phyloP scores from a whole-genome alignment of 768 basidiomycete genomes.

The Auricularia auricula-judae region DNA sequence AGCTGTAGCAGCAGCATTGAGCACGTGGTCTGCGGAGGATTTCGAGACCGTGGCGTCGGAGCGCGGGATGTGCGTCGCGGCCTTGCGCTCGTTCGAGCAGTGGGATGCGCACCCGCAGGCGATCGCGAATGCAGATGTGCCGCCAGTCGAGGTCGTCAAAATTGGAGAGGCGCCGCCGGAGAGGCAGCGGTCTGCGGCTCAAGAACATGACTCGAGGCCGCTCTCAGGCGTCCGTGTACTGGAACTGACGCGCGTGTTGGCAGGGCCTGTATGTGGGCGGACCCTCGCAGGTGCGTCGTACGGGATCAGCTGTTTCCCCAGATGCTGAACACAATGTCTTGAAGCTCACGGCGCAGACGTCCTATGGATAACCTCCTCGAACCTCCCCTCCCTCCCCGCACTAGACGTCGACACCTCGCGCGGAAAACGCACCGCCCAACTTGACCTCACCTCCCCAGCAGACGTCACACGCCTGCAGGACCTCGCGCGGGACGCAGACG shows the following conservation, averaged over 20 bases:
- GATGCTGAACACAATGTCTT: neutral
- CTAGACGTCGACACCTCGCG: slow-evolving; percentile 50
- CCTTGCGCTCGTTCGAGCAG: slow-evolving; percentile 34
- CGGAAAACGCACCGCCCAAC: slow-evolving; percentile 52
- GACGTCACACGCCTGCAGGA: slow-evolving; percentile 24
- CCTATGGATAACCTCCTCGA: slow-evolving; percentile 42
- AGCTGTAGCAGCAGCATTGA: slow-evolving; percentile 28
- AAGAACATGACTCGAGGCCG: slow-evolving; percentile 16
- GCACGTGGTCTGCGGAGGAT: slow-evolving; percentile 30
- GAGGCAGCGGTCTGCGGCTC: neutral
- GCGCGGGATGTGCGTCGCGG: slow-evolving; percentile 38
- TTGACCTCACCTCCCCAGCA: slow-evolving; percentile 30
- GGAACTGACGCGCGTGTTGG: slow-evolving; percentile 50
- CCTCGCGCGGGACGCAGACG: slow-evolving; percentile 35
- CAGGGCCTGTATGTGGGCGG: slow-evolving; percentile 45
- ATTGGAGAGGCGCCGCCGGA: slow-evolving; percentile 34
- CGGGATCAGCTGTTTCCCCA: neutral
- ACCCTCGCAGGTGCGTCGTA: slow-evolving; percentile 38
- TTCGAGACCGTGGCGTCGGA: slow-evolving; percentile 38
- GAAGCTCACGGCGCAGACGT: slow-evolving; percentile 49
- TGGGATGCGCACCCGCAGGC: slow-evolving; percentile 45
- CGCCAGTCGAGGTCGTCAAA: slow-evolving; percentile 33
- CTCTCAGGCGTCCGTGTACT: slow-evolving; percentile 41
- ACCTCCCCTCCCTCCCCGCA: slow-evolving; percentile 37
- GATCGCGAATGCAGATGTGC: slow-evolving; percentile 24